A percentile compares a stretch with the other conserved stretches of the same genome.
phyloP scores from a whole-genome alignment of 2,329 filamentous ascomycete species.

The Pyricularia grisea region DNA sequence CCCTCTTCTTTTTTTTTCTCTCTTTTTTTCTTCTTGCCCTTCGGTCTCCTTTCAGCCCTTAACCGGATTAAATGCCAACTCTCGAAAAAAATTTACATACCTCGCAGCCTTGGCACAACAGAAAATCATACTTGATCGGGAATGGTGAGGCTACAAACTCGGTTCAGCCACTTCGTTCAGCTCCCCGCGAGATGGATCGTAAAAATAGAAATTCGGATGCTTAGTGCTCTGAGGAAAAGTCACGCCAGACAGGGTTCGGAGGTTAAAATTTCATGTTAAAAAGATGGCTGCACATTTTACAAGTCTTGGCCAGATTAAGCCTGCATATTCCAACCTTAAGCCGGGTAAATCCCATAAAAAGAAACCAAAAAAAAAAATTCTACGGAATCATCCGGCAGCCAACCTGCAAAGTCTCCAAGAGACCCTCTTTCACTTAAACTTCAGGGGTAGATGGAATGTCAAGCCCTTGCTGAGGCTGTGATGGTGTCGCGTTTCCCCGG shows the following conservation, averaged over 20 bases:
- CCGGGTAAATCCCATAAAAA: not conserved
- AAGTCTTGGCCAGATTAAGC: not conserved
- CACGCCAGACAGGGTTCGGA: not conserved
- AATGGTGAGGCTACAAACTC: not conserved
- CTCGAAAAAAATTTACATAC: not conserved
- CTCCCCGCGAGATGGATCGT: not conserved
- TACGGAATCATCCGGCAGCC: not conserved
- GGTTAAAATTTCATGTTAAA: not conserved
- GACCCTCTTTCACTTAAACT: not conserved
- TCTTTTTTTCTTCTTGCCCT: not conserved
- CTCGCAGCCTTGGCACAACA: not conserved
- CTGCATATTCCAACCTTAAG: not conserved
- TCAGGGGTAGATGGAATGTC: not conserved
- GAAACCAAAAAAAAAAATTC: not conserved
- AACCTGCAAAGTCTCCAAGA: not conserved
- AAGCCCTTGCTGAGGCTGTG: not conserved
- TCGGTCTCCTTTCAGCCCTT: not conserved
- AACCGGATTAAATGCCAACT: not conserved
- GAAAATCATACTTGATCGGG: not conserved
- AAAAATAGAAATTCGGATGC: not conserved
- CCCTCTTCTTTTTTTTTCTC: too few species aligned
- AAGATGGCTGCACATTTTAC: not conserved
- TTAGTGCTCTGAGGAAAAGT: not conserved
- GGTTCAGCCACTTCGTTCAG: not conserved
- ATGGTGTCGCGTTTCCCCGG: not conserved